phyloP scores from a whole-genome alignment of 495 filamentous ascomycete genomes.

The Penicillium turbatum region DNA sequence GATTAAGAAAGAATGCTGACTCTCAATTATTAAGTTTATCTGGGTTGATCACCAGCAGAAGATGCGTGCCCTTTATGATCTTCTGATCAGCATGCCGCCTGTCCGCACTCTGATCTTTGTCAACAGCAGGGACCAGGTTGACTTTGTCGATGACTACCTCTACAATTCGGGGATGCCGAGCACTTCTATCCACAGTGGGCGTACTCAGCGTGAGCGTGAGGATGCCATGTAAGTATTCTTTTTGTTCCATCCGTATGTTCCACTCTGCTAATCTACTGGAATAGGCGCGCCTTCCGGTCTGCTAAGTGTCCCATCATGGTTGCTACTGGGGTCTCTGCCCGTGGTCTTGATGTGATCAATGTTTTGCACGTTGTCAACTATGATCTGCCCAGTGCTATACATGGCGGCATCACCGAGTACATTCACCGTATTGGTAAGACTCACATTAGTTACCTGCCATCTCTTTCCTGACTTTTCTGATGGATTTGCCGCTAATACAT shows the following conservation, averaged over 20 bases:
- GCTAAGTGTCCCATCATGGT: constrained; percentile 75
- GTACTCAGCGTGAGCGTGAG: constrained; percentile 89
- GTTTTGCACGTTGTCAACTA: constrained; percentile 92
- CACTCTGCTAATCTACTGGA: background rate
- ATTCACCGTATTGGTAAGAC: constrained; percentile 83
- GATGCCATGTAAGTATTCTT: constrained; percentile 67
- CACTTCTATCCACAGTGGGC: constrained; percentile 81
- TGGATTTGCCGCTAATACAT: background rate
- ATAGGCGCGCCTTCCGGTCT: constrained; percentile 70
- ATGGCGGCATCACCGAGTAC: constrained; percentile 93
- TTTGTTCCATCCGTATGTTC: background rate
- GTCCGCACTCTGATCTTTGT: constrained; percentile 88
- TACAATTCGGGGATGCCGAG: constrained; percentile 73
- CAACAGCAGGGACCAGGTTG: constrained; percentile 69
- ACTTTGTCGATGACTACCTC: constrained; percentile 81
- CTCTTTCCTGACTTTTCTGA: background rate
- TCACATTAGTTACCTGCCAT: background rate
- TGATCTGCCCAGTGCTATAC: constrained; percentile 62
- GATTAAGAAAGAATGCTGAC: background rate
- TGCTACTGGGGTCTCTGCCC: constrained; percentile 77
- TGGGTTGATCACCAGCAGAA: constrained; percentile 60
- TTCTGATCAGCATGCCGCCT: constrained; percentile 62
- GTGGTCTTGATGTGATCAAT: constrained; percentile 85
- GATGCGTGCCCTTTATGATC: constrained; percentile 64
- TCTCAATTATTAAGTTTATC: constrained; percentile 43